Conservation (phyloP, 2,329 filamentous ascomycete species). For the Beauveria bassiana region DNA sequence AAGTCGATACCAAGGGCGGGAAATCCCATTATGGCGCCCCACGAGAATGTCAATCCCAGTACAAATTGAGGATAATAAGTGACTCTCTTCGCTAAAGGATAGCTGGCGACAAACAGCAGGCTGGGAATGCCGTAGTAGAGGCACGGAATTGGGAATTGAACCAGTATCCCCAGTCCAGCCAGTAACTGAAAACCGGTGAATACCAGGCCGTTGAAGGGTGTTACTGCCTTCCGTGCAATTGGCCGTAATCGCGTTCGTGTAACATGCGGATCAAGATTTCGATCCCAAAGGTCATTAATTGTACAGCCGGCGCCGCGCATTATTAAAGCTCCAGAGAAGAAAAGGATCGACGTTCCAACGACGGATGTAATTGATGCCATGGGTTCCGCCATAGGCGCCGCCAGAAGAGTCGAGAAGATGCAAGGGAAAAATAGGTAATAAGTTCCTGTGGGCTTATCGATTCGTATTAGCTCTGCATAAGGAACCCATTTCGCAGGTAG, state of each 20-base stretch:
- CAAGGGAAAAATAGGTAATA: constrained; percentile 84
- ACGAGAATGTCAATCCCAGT: constrained; percentile 77
- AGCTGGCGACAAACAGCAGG: constrained; percentile 63
- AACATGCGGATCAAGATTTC: constrained; percentile 77
- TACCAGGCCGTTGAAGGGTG: constrained; percentile 60
- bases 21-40: constrained; percentile 84
- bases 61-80: constrained; percentile 84
- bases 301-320: constrained; percentile 86
- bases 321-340: constrained; percentile 68
- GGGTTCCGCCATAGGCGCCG: constrained; percentile 60
- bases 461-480: constrained; percentile 56
- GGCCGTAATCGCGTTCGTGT: constrained; percentile 68
- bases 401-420: constrained; percentile 74
- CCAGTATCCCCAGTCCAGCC: constrained; percentile 61
- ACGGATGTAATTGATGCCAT: constrained; percentile 54
- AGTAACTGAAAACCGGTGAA: constrained; percentile 71
- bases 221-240: constrained; percentile 71
- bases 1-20: constrained; percentile 73
- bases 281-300: constrained; percentile 87
- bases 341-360: constrained; percentile 58
- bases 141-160: constrained; percentile 68
- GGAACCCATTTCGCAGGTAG: constrained; percentile 57
- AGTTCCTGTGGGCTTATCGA: constrained; percentile 74
- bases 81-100: constrained; percentile 77
- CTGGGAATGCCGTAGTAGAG: constrained; percentile 73